These are phyloP conservation scores for Haplographium delicatum DNA, from an alignment of 495 filamentous ascomycete species.

Conservation along the genomic window DNA sequence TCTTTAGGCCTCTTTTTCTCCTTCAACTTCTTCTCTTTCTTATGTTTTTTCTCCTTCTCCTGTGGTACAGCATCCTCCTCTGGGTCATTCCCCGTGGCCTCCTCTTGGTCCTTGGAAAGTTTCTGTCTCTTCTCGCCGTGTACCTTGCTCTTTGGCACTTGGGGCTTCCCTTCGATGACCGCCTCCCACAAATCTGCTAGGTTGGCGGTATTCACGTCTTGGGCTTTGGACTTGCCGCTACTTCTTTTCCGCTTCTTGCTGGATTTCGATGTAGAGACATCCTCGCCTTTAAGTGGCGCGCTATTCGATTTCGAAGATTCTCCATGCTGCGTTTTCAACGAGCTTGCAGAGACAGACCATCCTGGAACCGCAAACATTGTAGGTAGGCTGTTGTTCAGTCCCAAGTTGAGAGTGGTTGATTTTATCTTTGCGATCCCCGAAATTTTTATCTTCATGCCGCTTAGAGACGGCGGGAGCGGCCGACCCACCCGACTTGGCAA, in stretches of 20 bases:
- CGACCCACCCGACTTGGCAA: no score
- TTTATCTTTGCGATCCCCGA: background rate
- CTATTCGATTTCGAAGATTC: slow-evolving; percentile 6
- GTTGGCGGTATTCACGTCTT: slow-evolving; percentile 61
- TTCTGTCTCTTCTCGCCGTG: slow-evolving; percentile 35
- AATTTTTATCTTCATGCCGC: background rate
- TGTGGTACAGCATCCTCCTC: slow-evolving; percentile 15
- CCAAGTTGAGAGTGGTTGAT: background rate
- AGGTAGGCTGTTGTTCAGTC: background rate
- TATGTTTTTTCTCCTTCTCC: slow-evolving; percentile 16
- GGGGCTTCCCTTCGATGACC: slow-evolving; percentile 72
- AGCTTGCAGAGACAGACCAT: slow-evolving; percentile 70
- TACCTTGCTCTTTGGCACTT: slow-evolving; percentile 20
- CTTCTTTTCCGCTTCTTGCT: slow-evolving; percentile 56
- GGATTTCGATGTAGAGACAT: slow-evolving; percentile 17
- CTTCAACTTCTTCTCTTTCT: slow-evolving; percentile 31
- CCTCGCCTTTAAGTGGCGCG: slow-evolving; percentile 14
- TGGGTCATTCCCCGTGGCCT: slow-evolving; percentile 1
- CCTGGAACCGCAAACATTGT: slow-evolving; percentile 91
- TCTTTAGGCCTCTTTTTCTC: slow-evolving; percentile 26
- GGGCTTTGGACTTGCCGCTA: slow-evolving; percentile 27
- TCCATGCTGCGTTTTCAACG: slow-evolving; percentile 60
- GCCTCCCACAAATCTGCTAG: slow-evolving; percentile 71
- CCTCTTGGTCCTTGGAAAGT: slow-evolving; percentile 30
- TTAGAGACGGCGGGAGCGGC: background rate